Evolutionary conservation across 441 rosid genomes (phyloP), one percentile per base, ranked within the genome.

Genomic region (Biscutella laevigata): DNA sequence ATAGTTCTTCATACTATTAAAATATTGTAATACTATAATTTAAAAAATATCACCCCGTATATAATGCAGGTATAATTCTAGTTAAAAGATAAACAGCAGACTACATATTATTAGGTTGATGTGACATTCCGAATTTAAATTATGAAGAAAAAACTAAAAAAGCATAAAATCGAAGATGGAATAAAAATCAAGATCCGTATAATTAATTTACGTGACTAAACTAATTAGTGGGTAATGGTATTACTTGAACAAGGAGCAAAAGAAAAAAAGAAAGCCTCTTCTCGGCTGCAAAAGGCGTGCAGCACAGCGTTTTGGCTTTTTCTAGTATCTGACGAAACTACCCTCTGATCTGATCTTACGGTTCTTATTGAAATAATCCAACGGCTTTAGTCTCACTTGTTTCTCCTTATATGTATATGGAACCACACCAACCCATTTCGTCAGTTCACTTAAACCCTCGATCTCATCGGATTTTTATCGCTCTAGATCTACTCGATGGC

Each of bases 401-500:
- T 27, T 13, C 44, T 32, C 44, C 0, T 59, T 66, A 66, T 59
- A 66, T 52, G n/a, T n/a, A n/a, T n/a, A 66, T 22, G 14, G 26
- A 37, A 24, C 30, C 32, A 37, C 48, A 48, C 10, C n/a, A 37
- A 42, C 12, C 3, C 29, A 4, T 3, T 35, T 27, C 28, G 12
- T 1, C 56, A 15, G 36, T 12, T 38, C 60, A 10, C 62, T 35
- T 7, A 48, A 60, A 33, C 63, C 66, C 62, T 61, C 71, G 71
- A 33, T 20, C 58, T 8, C 67, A 26, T 55, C 67, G 71, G 58
- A 55, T 15, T 51, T 43, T 15, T 50, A 26, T 30, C 59, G 28
- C 70, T 66, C 39, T 54, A 54, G 62, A 61, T 67, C 72, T 61
- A 30, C 7, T 41, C 36, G 1, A 83, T 83, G 87, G 81, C 71